Base-by-base conservation (phyloP, 2,329 filamentous ascomycete genomes). In the Capronia epimyces region DNA sequence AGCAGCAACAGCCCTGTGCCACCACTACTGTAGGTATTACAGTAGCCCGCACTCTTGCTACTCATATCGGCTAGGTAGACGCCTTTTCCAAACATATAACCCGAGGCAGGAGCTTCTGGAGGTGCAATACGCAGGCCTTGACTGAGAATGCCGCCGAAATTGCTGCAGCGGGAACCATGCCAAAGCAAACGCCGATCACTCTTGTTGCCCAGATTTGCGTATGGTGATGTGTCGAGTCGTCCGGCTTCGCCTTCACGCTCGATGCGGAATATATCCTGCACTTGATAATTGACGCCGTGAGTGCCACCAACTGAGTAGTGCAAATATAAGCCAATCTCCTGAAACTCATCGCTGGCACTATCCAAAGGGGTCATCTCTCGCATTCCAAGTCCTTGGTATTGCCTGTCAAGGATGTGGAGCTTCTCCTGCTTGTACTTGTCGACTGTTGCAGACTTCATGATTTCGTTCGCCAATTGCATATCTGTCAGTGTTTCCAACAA, bases 91-190 rank as follows among this genome's bases (percentile, higher is more conserved):
- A 94, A 95, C 86, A 91, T 91, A 71, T 91, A 89, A 1, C 87
- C 87, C 3, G 76, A 79, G 0, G 82, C 82, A 0, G 88, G 89
- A 0, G 89, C 89, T 66, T 94, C 72, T 1, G 71, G 71, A 0
- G 89, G 89, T 5, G 89, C 89, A 58, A 95, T 95, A n/a, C 88
- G 85, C 5, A 95, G 78, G 58, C 89, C 89, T 67, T 95, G 87
- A 50, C 82, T 86, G 36, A 95, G 79, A 52, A 95, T 95, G 63
- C 89, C 89, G 63, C 85, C 88, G 59, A 84, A 95, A 66, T 95
- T 95, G 46, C 87, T 93, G 25, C 77, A 79, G 27, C 88, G 82
- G 13, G 86, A 90, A 13, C 89, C 89, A 65, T 95, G 89, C 89
- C 89, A 95, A 2, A 95, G 76, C 1, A 95, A 80, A 15, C 87